Conservation (phyloP, 2,329 filamentous ascomycete genomes). For the Mycosphaerelloides madeirae region DNA sequence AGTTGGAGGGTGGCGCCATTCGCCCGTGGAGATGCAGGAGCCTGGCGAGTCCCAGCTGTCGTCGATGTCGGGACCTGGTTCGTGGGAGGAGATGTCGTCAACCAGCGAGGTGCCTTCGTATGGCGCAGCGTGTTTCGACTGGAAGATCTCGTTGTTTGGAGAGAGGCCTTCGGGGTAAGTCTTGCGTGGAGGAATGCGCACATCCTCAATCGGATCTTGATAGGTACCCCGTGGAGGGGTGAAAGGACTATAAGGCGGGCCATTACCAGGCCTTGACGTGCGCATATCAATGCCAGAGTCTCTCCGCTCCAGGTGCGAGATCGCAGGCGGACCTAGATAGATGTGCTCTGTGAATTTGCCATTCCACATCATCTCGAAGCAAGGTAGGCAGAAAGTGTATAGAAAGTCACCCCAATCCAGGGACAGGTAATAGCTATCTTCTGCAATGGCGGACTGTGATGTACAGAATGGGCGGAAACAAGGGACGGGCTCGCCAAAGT, state of each 20-base stretch:
- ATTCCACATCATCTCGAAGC: slow-evolving; percentile 19
- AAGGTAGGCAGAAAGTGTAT: slow-evolving; percentile 13
- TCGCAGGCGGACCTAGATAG: neutral
- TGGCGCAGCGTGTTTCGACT: neutral
- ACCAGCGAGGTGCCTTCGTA: neutral
- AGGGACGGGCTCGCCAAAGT: slow-evolving; percentile 1
- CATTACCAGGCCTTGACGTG: neutral
- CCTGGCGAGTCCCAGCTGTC: slow-evolving; percentile 8
- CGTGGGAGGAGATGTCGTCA: neutral
- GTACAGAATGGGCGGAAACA: slow-evolving; percentile 4
- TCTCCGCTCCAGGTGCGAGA: neutral
- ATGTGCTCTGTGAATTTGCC: slow-evolving; percentile 8
- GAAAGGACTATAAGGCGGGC: neutral
- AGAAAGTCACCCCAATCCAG: neutral
- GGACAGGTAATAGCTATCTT: slow-evolving; percentile 1
- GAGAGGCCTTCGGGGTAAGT: neutral
- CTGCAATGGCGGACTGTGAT: neutral
- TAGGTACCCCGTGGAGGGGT: too few species aligned
- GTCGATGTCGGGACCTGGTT: neutral
- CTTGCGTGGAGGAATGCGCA: too few species aligned
- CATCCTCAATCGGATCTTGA: too few species aligned
- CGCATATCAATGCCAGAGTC: slow-evolving; percentile 1
- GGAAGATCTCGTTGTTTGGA: slow-evolving; percentile 5
- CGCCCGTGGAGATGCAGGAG: slow-evolving; percentile 13
- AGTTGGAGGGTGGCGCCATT: slow-evolving; percentile 18